Conservation (phyloP, 192 early-diverging fungal genomes). For the Funneliformis mosseae region DNA sequence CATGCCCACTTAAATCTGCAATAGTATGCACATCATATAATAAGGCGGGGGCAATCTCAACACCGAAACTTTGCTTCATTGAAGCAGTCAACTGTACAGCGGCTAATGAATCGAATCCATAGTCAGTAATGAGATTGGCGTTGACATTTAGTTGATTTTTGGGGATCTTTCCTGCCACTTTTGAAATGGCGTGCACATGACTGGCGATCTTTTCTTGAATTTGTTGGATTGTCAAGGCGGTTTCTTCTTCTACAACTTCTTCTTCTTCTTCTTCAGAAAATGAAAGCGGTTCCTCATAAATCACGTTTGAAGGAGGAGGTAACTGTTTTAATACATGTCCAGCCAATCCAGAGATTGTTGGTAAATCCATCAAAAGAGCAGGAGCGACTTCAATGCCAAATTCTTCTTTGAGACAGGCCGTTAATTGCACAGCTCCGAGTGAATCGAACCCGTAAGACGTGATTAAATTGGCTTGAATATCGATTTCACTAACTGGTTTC, state of each 20-base stretch:
- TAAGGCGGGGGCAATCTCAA: conserved; percentile 14
- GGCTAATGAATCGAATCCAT: conserved; percentile 29
- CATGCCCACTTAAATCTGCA: background rate
- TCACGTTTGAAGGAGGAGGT: too few species aligned
- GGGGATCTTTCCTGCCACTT: background rate
- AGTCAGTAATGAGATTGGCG: conserved; percentile 23
- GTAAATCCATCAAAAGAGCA: conserved; percentile 1
- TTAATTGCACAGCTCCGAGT: conserved; percentile 19
- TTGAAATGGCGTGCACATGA: background rate
- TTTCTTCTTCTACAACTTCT: background rate
- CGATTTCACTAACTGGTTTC: conserved; percentile 2
- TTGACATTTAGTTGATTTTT: background rate
- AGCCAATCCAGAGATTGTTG: background rate
- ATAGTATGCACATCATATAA: conserved; percentile 15
- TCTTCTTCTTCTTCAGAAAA: background rate
- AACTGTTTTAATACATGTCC: conserved; percentile 4
- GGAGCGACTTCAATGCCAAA: conserved; percentile 21
- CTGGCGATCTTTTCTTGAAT: background rate
- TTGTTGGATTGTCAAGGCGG: background rate
- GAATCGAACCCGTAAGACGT: conserved; percentile 28
- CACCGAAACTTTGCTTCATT: conserved; percentile 8
- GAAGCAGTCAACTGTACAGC: conserved; percentile 28
- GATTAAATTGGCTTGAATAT: background rate
- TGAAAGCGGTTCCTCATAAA: too few species aligned
- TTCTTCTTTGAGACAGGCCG: conserved; percentile 23